phyloP scores from a whole-genome alignment of 345 rosid species.

The Hibiscus syriacus region DNA sequence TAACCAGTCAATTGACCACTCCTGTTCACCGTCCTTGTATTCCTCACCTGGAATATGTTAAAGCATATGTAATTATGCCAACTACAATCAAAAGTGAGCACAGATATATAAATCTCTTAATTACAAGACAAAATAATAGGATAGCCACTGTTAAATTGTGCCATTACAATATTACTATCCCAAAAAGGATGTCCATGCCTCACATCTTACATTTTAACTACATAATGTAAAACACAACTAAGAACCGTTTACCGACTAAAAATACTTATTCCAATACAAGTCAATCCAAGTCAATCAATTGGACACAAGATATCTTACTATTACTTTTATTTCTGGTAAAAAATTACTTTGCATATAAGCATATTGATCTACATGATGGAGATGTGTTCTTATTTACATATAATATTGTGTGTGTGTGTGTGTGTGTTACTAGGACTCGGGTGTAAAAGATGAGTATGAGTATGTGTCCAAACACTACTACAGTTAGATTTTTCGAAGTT shows the following conservation, averaged over 20 bases:
- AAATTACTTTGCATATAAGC: background rate
- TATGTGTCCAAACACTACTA: no score
- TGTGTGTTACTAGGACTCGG: no score
- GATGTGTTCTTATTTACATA: background rate
- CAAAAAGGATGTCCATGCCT: background rate
- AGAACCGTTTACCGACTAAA: background rate
- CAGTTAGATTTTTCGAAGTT: no score
- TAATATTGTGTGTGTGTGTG: background rate
- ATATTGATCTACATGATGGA: background rate
- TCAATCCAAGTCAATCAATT: background rate
- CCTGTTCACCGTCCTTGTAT: constrained; percentile 67
- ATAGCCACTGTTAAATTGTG: background rate
- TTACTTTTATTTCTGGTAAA: no score
- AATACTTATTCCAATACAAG: background rate
- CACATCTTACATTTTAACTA: background rate
- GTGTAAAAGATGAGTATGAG: no score
- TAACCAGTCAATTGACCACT: constrained; percentile 67
- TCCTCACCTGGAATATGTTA: constrained; percentile 41
- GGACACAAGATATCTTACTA: no score
- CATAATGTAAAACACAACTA: background rate
- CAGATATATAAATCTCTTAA: background rate
- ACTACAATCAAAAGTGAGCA: background rate
- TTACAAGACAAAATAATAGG: background rate
- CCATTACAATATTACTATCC: background rate
- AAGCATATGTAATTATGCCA: background rate